Evolutionary conservation across 75 land plant species (phyloP), one percentile per base, ranked within the genome.

Genomic region (Adiantum capillusveneris): DNA sequence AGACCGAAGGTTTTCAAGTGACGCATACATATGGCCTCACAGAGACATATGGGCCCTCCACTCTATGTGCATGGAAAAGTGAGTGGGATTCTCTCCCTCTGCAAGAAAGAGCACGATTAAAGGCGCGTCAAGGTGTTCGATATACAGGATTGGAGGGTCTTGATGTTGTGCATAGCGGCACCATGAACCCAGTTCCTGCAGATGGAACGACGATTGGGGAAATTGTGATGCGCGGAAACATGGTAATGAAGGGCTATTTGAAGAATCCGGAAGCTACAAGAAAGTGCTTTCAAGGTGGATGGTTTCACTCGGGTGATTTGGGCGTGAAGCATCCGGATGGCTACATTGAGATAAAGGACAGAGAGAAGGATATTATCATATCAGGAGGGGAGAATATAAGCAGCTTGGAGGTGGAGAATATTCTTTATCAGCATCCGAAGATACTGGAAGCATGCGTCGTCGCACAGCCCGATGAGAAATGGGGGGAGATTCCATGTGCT

Each of bases 401-500:
- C 36, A 89, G 87, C 46, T 48, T 88, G 69, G 87, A 88, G 69
- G 75, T 92, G 44, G 95, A 92, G 64, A 85, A 62, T 28, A 31
- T 49, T 0, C 48, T 92, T 14, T 88, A 83, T 57, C 46, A 43
- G 44, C 84, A 84, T 62, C 86, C 97, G 0, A 74, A 69, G 0
- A 59, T 92, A 9, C 59, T 88, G 25, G 97, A 88, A 56, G 89
- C 68, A 3, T 71, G 86, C 6, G 97, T 88, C 56, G 93, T 88
- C 62, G 94, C 97, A 0, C 62, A 86, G 53, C 73, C 79, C 3
- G 97, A 92, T 60, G 84, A 82, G 66, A 62, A 30, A 24, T 88
- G 97, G 97, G 97, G 97, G 13, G 94, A 92, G 63, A 77, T 84
- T 1, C 97, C 97, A 14, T 92, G 97, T 66, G 97, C 97, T 21